Conservation (phyloP, 345 rosid genomes). For the Erucastrum elatum region DNA sequence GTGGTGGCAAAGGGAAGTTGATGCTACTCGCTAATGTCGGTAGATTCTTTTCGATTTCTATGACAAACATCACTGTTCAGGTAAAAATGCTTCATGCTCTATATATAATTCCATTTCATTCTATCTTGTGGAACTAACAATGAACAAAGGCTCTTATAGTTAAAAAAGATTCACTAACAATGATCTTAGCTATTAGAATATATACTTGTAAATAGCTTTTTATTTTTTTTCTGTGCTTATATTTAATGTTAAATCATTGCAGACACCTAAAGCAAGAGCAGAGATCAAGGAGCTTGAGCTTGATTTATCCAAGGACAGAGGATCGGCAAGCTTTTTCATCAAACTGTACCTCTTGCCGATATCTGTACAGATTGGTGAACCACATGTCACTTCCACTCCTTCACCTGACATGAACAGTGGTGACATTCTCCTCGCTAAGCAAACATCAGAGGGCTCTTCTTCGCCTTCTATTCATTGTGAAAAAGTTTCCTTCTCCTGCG, state of each 20-base stretch:
- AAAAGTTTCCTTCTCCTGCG: slow-evolving; percentile 73
- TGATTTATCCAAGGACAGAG: slow-evolving; percentile 77
- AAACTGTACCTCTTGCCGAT: slow-evolving; percentile 71
- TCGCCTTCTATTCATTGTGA: slow-evolving; percentile 55
- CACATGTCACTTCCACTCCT: slow-evolving; percentile 51
- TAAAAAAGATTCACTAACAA: background rate
- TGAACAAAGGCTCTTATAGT: background rate
- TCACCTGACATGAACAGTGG: slow-evolving; percentile 38
- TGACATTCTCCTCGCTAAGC: slow-evolving; percentile 42
- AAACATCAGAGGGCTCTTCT: slow-evolving; percentile 52
- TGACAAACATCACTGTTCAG: slow-evolving; percentile 77
- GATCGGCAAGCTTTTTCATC: slow-evolving; percentile 55
- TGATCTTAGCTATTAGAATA: background rate
- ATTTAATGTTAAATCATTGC: slow-evolving; percentile 35
- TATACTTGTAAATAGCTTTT: background rate
- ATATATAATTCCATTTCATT: background rate
- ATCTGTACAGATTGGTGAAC: slow-evolving; percentile 60
- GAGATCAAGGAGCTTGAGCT: slow-evolving; percentile 77
- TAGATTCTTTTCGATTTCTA: slow-evolving; percentile 80
- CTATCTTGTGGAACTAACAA: slow-evolving; percentile 1
- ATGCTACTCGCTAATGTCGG: slow-evolving; percentile 81
- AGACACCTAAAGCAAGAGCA: slow-evolving; percentile 66
- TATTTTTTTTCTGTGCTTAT: background rate
- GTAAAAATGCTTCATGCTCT: slow-evolving; percentile 37
- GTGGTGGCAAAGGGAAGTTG: slow-evolving; percentile 70